Percentiles rank a stretch among this genome's conserved stretches.
These are phyloP conservation scores for Saturnispora saitoi DNA, from an alignment of 805 yeast species.

Conservation along the genomic window DNA sequence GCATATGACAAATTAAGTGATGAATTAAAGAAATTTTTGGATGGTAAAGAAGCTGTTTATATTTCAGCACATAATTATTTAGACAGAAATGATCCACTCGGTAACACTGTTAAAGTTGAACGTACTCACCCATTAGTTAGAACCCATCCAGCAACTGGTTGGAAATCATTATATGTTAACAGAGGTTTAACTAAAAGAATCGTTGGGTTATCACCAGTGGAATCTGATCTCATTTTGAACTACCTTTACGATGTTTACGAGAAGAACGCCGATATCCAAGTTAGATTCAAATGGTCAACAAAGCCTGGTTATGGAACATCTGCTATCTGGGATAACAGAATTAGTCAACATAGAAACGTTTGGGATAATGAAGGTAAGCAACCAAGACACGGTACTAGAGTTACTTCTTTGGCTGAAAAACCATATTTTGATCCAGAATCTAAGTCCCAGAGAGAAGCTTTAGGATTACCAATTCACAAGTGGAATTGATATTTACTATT, in stretches of 20 bases:
- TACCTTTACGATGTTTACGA: slow-evolving; percentile 39
- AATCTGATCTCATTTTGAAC: slow-evolving; percentile 39
- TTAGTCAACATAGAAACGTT: slow-evolving; percentile 35
- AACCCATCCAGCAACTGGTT: background rate
- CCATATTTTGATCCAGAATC: slow-evolving; percentile 43
- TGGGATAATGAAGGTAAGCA: slow-evolving; percentile 33
- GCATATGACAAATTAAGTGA: slow-evolving; percentile 29
- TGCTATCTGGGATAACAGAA: slow-evolving; percentile 37
- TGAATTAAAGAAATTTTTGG: background rate
- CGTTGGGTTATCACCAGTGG: slow-evolving; percentile 43
- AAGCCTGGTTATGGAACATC: slow-evolving; percentile 20
- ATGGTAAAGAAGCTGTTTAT: slow-evolving; percentile 18
- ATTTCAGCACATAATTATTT: slow-evolving; percentile 32
- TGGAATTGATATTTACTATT: background rate
- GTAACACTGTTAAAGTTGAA: slow-evolving; percentile 37
- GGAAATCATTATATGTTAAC: background rate
- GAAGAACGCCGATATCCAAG: slow-evolving; percentile 47
- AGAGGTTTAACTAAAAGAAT: slow-evolving; percentile 14
- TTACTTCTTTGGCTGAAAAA: slow-evolving; percentile 42
- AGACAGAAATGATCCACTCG: slow-evolving; percentile 35
- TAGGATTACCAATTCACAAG: slow-evolving; percentile 26
- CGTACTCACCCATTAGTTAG: background rate
- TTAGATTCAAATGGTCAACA: slow-evolving; percentile 39
- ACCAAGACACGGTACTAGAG: slow-evolving; percentile 44
- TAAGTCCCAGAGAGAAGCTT: slow-evolving; percentile 42